These are phyloP conservation scores for Pseudozyma flocculosa DNA, from an alignment of 1,284 basidiomycete genomes.

Conservation along the genomic window DNA sequence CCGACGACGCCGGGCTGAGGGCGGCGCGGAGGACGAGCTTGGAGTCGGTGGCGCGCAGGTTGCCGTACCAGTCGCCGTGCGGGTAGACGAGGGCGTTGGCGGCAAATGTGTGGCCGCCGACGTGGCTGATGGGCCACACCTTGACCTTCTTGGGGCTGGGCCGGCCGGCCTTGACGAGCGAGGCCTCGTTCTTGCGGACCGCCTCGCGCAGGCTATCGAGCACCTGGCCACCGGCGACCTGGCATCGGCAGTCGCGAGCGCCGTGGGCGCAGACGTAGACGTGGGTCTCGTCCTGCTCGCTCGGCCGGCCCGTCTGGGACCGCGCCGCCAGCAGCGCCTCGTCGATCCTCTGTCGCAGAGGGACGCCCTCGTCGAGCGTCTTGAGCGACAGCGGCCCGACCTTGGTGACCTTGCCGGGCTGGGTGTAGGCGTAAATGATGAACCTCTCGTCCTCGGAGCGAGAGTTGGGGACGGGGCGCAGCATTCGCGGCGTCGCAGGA, in stretches of 20 bases:
- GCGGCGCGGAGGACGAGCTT: conserved; percentile 47
- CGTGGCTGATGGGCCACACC: conserved; percentile 43
- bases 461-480: conserved; percentile 37
- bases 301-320: conserved; percentile 18
- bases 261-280: conserved; percentile 59
- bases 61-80: conserved; percentile 55
- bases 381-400: conserved; percentile 41
- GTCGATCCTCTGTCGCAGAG: conserved; percentile 20
- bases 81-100: conserved; percentile 57
- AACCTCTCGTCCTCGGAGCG: conserved; percentile 41
- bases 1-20: conserved; percentile 46
- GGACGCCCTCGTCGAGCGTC: conserved; percentile 29
- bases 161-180: conserved; percentile 17
- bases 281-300: conserved; percentile 35
- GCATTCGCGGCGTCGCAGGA: conserved; percentile 29
- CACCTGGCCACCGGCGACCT: conserved; percentile 54
- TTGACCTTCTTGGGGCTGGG: conserved; percentile 28
- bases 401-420: conserved; percentile 36
- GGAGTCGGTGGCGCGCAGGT: conserved; percentile 32
- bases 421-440: conserved; percentile 35
- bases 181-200: conserved; percentile 36
- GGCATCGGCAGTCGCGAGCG: conserved; percentile 58
- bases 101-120: conserved; percentile 55
- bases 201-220: conserved; percentile 41
- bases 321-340: conserved; percentile 17